Evolutionary conservation across 1,284 basidiomycete genomes (phyloP).

Genomic region (Meira miltonrushii): DNA sequence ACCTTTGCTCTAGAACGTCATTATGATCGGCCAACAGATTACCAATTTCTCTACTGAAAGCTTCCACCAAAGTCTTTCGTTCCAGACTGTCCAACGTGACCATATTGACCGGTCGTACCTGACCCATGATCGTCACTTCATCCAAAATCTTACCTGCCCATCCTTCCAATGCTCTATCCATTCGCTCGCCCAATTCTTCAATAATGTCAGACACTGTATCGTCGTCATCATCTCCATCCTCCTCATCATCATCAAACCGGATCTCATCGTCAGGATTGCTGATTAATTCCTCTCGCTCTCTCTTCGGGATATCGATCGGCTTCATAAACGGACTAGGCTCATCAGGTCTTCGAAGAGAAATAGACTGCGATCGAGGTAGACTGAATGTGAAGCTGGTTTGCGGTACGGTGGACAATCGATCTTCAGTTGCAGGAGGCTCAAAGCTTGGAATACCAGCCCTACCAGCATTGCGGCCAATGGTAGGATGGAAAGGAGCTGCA

Average conservation of each 20-base stretch:
- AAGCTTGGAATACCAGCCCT: slow-evolving; percentile 30
- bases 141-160: slow-evolving; percentile 47
- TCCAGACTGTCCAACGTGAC: slow-evolving; percentile 6
- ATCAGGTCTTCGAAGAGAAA: slow-evolving; percentile 29
- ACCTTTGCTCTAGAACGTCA: not conserved
- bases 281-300: not conserved
- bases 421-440: slow-evolving; percentile 4
- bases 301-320: not conserved
- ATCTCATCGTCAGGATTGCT: not conserved
- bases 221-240: slow-evolving; percentile 22
- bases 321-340: slow-evolving; percentile 5
- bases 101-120: slow-evolving; percentile 26
- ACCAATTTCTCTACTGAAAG: slow-evolving; percentile 11
- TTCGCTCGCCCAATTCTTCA: slow-evolving; percentile 38
- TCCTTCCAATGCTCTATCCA: slow-evolving; percentile 37
- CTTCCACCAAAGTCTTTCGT: slow-evolving; percentile 11
- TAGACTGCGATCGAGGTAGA: slow-evolving; percentile 20
- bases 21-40: slow-evolving; percentile 10
- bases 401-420: slow-evolving; percentile 4
- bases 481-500: slow-evolving; percentile 36
- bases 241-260: slow-evolving; percentile 6
- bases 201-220: slow-evolving; percentile 34
- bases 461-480: slow-evolving; percentile 21
- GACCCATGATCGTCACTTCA: slow-evolving; percentile 45
- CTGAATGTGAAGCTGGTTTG: slow-evolving; percentile 14